These are phyloP conservation scores for Begonia fuchsioides DNA, from an alignment of 306 rosid species.

Conservation along the genomic window DNA sequence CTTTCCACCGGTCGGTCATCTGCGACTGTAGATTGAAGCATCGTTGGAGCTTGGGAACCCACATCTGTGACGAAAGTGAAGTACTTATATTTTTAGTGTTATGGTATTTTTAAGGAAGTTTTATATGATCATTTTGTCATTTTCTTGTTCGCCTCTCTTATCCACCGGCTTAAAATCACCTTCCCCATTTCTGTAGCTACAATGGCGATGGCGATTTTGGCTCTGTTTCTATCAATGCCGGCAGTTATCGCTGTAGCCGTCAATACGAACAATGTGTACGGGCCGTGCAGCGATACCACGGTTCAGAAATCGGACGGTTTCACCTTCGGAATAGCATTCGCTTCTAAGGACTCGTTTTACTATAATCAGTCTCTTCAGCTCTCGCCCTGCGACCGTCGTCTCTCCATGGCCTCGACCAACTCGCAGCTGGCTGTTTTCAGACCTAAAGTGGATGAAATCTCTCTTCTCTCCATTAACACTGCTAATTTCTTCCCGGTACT, in stretches of 20 bases:
- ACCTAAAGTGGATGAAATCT: conserved; percentile 63
- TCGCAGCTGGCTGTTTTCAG: conserved; percentile 49
- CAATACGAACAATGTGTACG: conserved; percentile 37
- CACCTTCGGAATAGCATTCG: conserved; percentile 56
- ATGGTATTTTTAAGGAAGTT: too few species aligned
- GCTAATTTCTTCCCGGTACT: conserved; percentile 43
- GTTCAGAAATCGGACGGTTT: too few species aligned
- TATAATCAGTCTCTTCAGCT: conserved; percentile 41
- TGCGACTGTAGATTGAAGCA: too few species aligned
- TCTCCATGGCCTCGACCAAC: conserved; percentile 33
- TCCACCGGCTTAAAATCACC: too few species aligned
- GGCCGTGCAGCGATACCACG: too few species aligned
- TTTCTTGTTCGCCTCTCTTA: too few species aligned
- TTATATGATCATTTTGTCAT: too few species aligned
- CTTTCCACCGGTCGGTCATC: too few species aligned
- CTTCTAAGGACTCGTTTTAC: conserved; percentile 33
- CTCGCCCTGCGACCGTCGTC: conserved; percentile 62
- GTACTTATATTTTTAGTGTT: too few species aligned
- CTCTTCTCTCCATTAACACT: conserved; percentile 54
- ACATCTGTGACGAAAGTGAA: too few species aligned
- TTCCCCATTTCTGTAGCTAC: background rate
- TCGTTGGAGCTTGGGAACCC: too few species aligned
- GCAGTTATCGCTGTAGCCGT: conserved; percentile 6
- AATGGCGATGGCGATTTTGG: conserved; percentile 1
- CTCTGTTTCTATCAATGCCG: background rate